Evolutionary conservation across 345 rosid species (phyloP), one percentile per base, ranked within the genome.

Genomic region (Passiflora organensis): DNA sequence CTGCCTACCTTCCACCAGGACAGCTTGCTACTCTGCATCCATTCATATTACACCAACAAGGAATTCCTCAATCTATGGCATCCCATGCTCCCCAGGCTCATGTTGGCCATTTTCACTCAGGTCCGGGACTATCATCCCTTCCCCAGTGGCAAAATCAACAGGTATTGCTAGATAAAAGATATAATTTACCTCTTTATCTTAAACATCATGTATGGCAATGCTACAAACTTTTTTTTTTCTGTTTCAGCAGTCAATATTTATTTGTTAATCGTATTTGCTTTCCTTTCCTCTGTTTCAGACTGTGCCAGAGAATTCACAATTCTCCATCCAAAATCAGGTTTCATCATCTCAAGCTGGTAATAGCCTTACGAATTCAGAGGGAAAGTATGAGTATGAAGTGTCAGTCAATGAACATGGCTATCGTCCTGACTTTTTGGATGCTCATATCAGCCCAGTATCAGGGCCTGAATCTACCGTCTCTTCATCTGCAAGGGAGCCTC

Each of bases 1-100:
- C 76, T 28, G 49, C 82, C 54, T 88, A 82, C 76, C 62, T 77
- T 64, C 88, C 91, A 60, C 85, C 82, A 50, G 96, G 85, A 55
- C 95, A 86, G 73, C 66, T 86, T 74, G 64, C 80, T 54, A 75
- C 94, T 46, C 65, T 93, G 69, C 95, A 83, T 72, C 78, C 99
- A 20, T 83, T 71, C 60, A 58, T 80, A 70, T 81, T 86, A 80
- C 89, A 81, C 66, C 96, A 86, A 54, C 95, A 76, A 49, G 86
- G 82, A 62, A 58, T 75, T 61, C 76, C 89, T 39, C 97, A 80
- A 13, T 67, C 86, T 43, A 55, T 83, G 74, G 75, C 77, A 58
- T 73, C 94, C 51, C 91, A 72, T 56, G 78, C 55, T 59, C 76
- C 82, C 56, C 86, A 75, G 53, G 60, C 85, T 61, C 90, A 80